phyloP scores from a whole-genome alignment of 2,329 filamentous ascomycete genomes.

The Rhinocladiella similis region DNA sequence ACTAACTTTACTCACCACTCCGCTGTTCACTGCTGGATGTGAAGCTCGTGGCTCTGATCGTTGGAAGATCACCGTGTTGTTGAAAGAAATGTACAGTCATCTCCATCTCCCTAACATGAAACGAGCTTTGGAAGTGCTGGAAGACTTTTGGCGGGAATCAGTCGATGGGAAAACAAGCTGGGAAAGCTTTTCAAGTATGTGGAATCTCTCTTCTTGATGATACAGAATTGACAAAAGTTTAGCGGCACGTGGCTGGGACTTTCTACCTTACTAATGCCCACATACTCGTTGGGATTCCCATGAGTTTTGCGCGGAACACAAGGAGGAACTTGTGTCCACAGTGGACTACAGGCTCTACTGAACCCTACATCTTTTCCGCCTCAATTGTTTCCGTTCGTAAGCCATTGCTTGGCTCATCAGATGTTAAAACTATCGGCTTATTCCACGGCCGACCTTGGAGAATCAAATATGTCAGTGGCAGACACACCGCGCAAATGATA shows the following conservation, averaged over 20 bases:
- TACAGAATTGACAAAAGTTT: not conserved
- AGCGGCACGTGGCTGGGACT: conserved; percentile 8
- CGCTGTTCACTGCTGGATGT: conserved; percentile 43
- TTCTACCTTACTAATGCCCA: conserved; percentile 3
- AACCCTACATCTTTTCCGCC: not conserved
- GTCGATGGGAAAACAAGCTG: not conserved
- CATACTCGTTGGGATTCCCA: too few relatives aligned
- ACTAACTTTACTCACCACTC: conserved; percentile 45
- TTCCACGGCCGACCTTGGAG: conserved; percentile 5
- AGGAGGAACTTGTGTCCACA: too few relatives aligned
- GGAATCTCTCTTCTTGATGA: not conserved
- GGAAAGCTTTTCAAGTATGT: conserved; percentile 7
- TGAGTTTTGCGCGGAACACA: too few relatives aligned
- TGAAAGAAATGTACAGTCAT: conserved; percentile 1
- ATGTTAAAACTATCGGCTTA: conserved; percentile 8
- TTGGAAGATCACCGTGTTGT: not conserved
- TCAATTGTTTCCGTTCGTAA: not conserved
- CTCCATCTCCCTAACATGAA: conserved; percentile 12
- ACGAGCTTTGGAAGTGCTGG: conserved; percentile 3
- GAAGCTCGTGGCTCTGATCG: conserved; percentile 5
- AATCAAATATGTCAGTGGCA: conserved; percentile 6
- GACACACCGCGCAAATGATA: conserved; percentile 6
- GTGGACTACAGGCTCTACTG: not conserved
- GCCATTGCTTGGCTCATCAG: not conserved
- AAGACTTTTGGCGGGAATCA: conserved; percentile 7